Base-by-base conservation (phyloP, 371 early-diverging fungal species). In the Chytridium lagenaria region DNA sequence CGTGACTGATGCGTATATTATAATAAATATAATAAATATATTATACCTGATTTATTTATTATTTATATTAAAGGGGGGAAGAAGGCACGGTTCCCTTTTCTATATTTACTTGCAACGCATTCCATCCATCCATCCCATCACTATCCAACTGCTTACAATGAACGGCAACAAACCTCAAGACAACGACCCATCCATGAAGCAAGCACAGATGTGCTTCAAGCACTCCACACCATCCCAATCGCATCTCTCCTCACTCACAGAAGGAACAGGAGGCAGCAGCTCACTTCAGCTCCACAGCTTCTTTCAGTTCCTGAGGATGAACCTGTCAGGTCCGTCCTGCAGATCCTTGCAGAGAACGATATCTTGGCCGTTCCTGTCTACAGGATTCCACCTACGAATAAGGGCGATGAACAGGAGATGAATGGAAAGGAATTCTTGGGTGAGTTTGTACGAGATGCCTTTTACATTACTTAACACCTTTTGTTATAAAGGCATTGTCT, bases 351-450 rank as follows among this genome's bases (percentile, higher is more conserved):
- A 23, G 49, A 73, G 23, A 34, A 77, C 39, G 59, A 72, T 39
- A 79, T 85, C 40, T 69, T 83, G 3, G 81, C 85, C 19, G 79
- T 81, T 1, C 83, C 85, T 10, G 77, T 81, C 26, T 80, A 76
- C 66, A 15, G 50, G 12, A 50, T 38, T 10, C 49, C 38, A 39
- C n/a, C n/a, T n/a, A n/a, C n/a, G n/a, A n/a, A n/a, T n/a, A n/a
- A n/a, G n/a, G n/a, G 10, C 34, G 50, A 63, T 23, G 23, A n/a
- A n/a, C 39, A 59, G 28, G 16, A n/a, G 19, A 39, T 15, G 1
- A 23, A 12, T 50, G 51, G 37, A 15, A 49, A 16, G 33, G 36
- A 33, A 40, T 69, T 28, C 50, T 72, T 66, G 63, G 72, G 44
- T 34, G 70, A 61, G 1, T 70, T 40, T 28, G 0, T 16, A 1